Conservation (phyloP, 768 basidiomycete species). For the Podaxis sp. region DNA sequence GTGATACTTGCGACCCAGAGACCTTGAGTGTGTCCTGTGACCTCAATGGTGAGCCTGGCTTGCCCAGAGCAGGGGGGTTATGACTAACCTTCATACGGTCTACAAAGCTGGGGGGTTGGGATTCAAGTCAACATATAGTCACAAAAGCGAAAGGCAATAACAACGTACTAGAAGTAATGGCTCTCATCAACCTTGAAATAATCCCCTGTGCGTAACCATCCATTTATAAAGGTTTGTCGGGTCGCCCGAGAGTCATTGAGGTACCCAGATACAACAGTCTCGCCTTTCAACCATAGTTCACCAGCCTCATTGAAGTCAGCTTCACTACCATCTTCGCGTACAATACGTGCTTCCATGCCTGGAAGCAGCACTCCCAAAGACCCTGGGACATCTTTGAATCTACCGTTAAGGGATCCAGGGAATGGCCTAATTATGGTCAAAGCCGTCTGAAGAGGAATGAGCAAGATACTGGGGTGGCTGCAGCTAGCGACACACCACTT, state of each 20-base stretch:
- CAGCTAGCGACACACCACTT: conserved; percentile 38
- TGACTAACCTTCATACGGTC: conserved; percentile 65
- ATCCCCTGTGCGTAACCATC: conserved; percentile 79
- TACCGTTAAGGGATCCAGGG: conserved; percentile 45
- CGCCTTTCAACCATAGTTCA: conserved; percentile 59
- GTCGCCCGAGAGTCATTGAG: conserved; percentile 69
- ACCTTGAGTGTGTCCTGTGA: conserved; percentile 74
- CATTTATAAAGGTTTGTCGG: conserved; percentile 59
- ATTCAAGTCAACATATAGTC: not conserved
- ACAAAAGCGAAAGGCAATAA: not conserved
- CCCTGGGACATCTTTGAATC: conserved; percentile 35
- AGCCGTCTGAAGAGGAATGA: conserved; percentile 49
- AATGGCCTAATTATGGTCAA: conserved; percentile 41
- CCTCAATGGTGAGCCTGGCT: not conserved
- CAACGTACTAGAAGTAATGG: conserved; percentile 61
- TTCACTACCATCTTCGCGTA: conserved; percentile 56
- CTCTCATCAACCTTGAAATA: conserved; percentile 57
- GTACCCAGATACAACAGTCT: conserved; percentile 63
- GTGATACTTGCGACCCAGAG: conserved; percentile 77
- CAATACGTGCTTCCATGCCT: conserved; percentile 58
- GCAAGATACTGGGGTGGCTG: not conserved
- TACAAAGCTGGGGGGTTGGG: conserved; percentile 49
- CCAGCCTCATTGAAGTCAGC: conserved; percentile 59
- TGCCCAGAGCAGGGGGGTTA: not conserved
- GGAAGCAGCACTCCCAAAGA: conserved; percentile 60